Base-by-base conservation (phyloP, 768 basidiomycete species). In the Suillus variegatus region DNA sequence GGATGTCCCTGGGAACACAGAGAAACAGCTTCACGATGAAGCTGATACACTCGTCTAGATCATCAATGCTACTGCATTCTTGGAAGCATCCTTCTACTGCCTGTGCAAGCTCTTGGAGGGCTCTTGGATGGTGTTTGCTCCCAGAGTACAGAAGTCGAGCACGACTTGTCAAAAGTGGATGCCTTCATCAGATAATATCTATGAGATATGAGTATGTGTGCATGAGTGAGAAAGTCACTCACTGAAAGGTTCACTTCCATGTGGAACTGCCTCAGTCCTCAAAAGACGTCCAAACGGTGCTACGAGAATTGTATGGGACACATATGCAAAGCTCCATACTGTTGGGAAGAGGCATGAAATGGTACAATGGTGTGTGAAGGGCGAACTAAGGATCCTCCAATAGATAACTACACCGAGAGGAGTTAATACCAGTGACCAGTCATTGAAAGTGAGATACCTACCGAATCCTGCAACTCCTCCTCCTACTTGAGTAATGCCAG, bases 401-500 rank as follows among this genome's bases (percentile, higher is more conserved):
- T n/a, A n/a, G n/a, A n/a, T n/a, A n/a, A n/a, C n/a, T n/a, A n/a
- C n/a, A n/a, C n/a, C n/a, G n/a, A n/a, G n/a, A n/a, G n/a, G n/a
- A n/a, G n/a, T n/a, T n/a, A n/a, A n/a, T n/a, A n/a, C n/a, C n/a
- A n/a, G n/a, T n/a, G n/a, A n/a, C n/a, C n/a, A n/a, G n/a, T n/a
- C n/a, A n/a, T n/a, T n/a, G n/a, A n/a, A n/a, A n/a, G n/a, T n/a
- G n/a, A n/a, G n/a, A n/a, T n/a, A n/a, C n/a, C n/a, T n/a, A 44
- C 78, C 69, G 16, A 80, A 76, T 44, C 72, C 70, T 54, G 69
- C 66, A 32, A 49, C 65, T 5, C 62, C 66, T 55, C 66, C 66
- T 64, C 62, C 28, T 22, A 40, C n/a, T 28, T 55, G 46, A 13
- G 69, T 64, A 18, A 75, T 72, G 40, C 83, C 85, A 12, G 82